phyloP scores from a whole-genome alignment of 805 yeast genomes.

The Candida quercuum region DNA sequence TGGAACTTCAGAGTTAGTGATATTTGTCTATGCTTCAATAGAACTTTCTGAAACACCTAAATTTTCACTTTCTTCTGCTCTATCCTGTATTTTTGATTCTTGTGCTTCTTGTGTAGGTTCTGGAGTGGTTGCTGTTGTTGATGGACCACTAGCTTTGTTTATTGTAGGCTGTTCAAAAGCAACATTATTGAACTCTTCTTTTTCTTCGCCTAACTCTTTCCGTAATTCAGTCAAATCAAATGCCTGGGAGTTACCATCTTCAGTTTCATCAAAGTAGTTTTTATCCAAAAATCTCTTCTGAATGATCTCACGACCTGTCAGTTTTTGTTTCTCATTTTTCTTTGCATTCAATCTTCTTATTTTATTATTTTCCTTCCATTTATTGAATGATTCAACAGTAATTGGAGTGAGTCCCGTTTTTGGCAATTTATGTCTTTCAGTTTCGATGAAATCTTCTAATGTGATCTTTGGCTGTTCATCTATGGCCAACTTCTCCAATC shows the following conservation, averaged over 20 bases:
- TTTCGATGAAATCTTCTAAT: constrained; percentile 91
- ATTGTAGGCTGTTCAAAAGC: constrained; percentile 25
- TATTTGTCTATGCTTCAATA: not conserved
- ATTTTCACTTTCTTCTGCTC: constrained; percentile 19
- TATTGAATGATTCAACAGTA: constrained; percentile 68
- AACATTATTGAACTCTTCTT: constrained; percentile 33
- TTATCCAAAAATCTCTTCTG: constrained; percentile 55
- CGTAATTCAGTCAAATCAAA: constrained; percentile 40
- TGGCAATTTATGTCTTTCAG: constrained; percentile 84
- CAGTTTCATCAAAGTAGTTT: constrained; percentile 45
- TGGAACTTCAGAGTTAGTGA: no score
- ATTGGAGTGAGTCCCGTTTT: constrained; percentile 74
- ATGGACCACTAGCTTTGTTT: constrained; percentile 10
- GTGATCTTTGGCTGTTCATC: constrained; percentile 87
- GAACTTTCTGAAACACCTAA: not conserved
- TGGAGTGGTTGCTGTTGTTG: not conserved
- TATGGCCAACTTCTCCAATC: constrained; percentile 78
- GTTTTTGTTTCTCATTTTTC: constrained; percentile 39
- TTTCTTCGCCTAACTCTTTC: constrained; percentile 30
- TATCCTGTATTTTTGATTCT: no score
- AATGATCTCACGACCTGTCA: constrained; percentile 67
- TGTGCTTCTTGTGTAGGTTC: no score
- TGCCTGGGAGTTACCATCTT: constrained; percentile 28
- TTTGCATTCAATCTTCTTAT: constrained; percentile 46
- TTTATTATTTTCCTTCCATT: constrained; percentile 75